Evolutionary conservation across 805 yeast species (phyloP).

Genomic region (Saturnispora galanensis): DNA sequence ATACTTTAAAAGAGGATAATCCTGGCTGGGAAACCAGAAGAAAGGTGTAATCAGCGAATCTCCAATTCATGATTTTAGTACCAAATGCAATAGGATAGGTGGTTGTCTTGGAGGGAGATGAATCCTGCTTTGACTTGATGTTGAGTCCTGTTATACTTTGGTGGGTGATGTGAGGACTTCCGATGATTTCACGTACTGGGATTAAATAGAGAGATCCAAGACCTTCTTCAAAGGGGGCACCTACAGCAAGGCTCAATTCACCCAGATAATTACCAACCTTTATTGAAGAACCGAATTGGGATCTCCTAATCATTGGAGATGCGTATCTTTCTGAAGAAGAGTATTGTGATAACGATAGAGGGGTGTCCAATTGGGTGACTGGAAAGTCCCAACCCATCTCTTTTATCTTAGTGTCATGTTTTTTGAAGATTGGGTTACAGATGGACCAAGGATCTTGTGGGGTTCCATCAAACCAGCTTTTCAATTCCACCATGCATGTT

Average conservation of each 20-base stretch:
- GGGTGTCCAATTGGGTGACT: not conserved
- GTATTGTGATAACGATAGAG: not conserved
- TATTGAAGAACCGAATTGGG: constrained; percentile 39
- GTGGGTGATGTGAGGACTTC: not conserved
- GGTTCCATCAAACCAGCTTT: constrained; percentile 32
- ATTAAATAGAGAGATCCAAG: constrained; percentile 37
- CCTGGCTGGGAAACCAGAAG: constrained; percentile 48
- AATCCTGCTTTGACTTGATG: constrained; percentile 2
- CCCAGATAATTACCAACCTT: constrained; percentile 34
- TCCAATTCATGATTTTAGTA: constrained; percentile 25
- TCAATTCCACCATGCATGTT: constrained; percentile 30
- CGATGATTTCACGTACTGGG: constrained; percentile 27
- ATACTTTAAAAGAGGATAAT: constrained; percentile 32
- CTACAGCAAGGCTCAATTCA: constrained; percentile 34
- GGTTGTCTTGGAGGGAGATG: not conserved
- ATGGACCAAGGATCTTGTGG: constrained; percentile 24
- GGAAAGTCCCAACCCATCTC: not conserved
- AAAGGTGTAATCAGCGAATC: constrained; percentile 24
- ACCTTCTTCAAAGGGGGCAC: constrained; percentile 39
- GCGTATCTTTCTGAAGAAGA: not conserved
- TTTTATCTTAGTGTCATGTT: constrained; percentile 1
- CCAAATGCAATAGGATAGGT: constrained; percentile 36
- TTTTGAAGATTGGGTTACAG: constrained; percentile 21
- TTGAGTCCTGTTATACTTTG: not conserved
- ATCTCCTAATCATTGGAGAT: constrained; percentile 19